A percentile compares a stretch with the other conserved stretches of the same genome.
Conservation (phyloP, 78 protist species). For the Polysphondylium violaceum region DNA sequence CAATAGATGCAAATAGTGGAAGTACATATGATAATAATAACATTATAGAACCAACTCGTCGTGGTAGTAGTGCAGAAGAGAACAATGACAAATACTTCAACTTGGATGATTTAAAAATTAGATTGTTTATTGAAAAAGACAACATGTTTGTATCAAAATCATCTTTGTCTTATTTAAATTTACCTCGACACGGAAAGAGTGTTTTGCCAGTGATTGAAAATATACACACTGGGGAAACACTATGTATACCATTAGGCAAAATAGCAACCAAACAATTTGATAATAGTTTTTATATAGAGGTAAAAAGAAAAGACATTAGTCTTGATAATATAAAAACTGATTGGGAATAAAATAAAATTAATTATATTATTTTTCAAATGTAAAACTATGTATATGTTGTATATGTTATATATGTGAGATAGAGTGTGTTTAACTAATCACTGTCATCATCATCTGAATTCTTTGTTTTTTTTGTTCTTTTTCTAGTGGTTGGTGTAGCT, state of each 20-base stretch:
- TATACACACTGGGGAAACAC: not conserved
- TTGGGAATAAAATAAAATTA: constrained; percentile 4
- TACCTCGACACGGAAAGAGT: too few relatives aligned
- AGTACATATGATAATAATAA: too few relatives aligned
- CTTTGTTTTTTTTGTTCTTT: constrained; percentile 1
- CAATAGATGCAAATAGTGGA: too few relatives aligned
- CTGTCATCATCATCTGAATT: not conserved
- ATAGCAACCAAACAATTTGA: not conserved
- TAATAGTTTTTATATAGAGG: not conserved
- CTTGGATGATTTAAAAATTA: too few relatives aligned
- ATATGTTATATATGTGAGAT: not conserved
- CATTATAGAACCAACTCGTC: too few relatives aligned
- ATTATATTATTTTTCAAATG: not conserved
- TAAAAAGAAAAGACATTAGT: not conserved
- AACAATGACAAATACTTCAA: too few relatives aligned
- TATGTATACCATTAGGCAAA: not conserved
- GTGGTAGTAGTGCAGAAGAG: too few relatives aligned
- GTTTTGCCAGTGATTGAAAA: not conserved
- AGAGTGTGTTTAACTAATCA: not conserved
- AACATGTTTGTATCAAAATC: too few relatives aligned
- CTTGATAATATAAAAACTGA: constrained; percentile 10
- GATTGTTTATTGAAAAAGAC: too few relatives aligned
- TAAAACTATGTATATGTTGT: too few relatives aligned
- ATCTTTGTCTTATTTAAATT: too few relatives aligned
- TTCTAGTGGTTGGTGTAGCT: not conserved